phyloP scores from a whole-genome alignment of 2,329 filamentous ascomycete species.

The Verticillium zaregamsianum region DNA sequence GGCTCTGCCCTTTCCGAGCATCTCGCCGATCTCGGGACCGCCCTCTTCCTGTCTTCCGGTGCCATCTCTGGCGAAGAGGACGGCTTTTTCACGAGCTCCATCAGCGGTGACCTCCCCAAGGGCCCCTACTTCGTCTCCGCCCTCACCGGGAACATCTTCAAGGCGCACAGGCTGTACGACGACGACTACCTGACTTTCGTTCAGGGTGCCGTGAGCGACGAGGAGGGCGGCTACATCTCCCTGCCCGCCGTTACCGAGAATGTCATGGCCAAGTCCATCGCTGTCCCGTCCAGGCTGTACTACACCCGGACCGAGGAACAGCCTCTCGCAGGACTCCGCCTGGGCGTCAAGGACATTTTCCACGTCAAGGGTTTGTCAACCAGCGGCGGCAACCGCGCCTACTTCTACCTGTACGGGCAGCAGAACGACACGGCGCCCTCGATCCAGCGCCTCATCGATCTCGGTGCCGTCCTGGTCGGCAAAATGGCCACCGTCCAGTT shows the following conservation, averaged over 20 bases:
- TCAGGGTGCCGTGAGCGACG: conserved; percentile 1
- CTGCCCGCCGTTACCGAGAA: conserved; percentile 4
- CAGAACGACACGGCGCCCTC: conserved; percentile 40
- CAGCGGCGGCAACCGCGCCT: conserved; percentile 49
- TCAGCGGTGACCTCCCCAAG: conserved; percentile 1
- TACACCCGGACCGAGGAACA: conserved; percentile 30
- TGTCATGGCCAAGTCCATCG: conserved; percentile 5
- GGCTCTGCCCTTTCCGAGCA: too few relatives aligned
- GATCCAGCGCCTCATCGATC: conserved; percentile 51
- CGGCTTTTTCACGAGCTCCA: not conserved
- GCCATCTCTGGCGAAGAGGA: not conserved
- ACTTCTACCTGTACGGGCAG: conserved; percentile 44
- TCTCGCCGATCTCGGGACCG: not conserved
- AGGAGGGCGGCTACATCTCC: not conserved
- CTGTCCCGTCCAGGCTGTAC: conserved; percentile 49
- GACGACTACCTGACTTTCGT: conserved; percentile 8
- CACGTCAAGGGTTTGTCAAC: conserved; percentile 48
- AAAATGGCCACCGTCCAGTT: conserved; percentile 40
- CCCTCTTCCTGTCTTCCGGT: conserved; percentile 12
- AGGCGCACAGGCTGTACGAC: conserved; percentile 10
- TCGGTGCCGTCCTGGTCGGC: conserved; percentile 46
- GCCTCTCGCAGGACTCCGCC: conserved; percentile 45
- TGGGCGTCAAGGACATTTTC: conserved; percentile 55
- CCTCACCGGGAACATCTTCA: conserved; percentile 6
- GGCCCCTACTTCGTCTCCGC: conserved; percentile 4